These are phyloP conservation scores for Vicia sativa DNA, from an alignment of 306 rosid species.

Conservation along the genomic window DNA sequence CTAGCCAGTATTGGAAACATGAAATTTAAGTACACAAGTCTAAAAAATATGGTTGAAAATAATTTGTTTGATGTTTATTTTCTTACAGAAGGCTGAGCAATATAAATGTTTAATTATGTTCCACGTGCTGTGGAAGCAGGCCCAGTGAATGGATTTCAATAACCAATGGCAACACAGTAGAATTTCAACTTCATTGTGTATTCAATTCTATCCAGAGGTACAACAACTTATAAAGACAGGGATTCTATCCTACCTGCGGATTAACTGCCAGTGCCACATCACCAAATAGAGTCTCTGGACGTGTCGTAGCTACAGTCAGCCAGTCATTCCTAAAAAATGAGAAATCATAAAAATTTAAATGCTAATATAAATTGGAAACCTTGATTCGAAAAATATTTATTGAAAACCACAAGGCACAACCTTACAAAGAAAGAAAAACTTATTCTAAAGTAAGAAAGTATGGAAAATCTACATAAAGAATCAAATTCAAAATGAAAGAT, in stretches of 20 bases:
- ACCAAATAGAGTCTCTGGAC: conserved; percentile 96
- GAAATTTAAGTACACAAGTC: neutral
- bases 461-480: neutral
- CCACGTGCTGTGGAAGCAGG: neutral
- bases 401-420: conserved; percentile 16
- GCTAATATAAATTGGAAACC: conserved; percentile 14
- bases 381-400: neutral
- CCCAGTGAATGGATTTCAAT: conserved; percentile 26
- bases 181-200: neutral
- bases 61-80: neutral
- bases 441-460: conserved; percentile 12
- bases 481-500: neutral
- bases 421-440: conserved; percentile 23
- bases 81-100: conserved; percentile 3
- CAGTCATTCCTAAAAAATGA: conserved; percentile 65
- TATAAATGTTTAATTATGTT: conserved; percentile 9
- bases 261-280: conserved; percentile 95
- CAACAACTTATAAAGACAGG: conserved; percentile 13
- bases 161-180: conserved; percentile 7
- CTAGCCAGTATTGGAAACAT: conserved; percentile 1
- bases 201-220: conserved; percentile 15
- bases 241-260: conserved; percentile 68
- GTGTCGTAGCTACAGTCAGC: conserved; percentile 92
- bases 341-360: conserved; percentile 29
- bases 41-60: conserved; percentile 20